phyloP scores from a whole-genome alignment of 805 yeast genomes.

The Candida silvicultrix region DNA sequence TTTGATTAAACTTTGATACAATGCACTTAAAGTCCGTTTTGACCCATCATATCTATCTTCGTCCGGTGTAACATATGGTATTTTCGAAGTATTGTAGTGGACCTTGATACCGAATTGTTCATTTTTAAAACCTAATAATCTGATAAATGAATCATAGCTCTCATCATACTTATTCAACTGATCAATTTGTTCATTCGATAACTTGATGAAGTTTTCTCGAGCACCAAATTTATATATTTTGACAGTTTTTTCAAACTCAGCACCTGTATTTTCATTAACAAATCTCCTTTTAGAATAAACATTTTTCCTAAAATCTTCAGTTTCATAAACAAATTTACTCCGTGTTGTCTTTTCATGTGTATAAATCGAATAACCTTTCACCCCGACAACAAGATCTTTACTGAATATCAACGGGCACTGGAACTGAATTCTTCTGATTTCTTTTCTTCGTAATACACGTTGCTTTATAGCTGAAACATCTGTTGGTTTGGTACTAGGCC shows the following conservation, averaged over 20 bases:
- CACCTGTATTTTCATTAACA: constrained; percentile 36
- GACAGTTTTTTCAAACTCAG: constrained; percentile 29
- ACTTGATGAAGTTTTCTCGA: constrained; percentile 31
- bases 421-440: constrained; percentile 57
- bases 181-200: constrained; percentile 30
- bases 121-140: constrained; percentile 62
- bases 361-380: constrained; percentile 66
- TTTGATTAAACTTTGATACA: constrained; percentile 53
- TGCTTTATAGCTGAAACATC: constrained; percentile 36
- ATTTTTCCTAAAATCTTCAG: constrained; percentile 42
- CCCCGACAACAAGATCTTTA: constrained; percentile 50
- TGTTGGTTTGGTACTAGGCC: constrained; percentile 37
- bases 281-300: constrained; percentile 42
- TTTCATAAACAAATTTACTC: constrained; percentile 47
- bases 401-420: constrained; percentile 54
- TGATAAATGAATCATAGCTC: constrained; percentile 41
- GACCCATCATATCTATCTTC: constrained; percentile 57
- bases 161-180: constrained; percentile 28
- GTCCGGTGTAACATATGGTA: constrained; percentile 66
- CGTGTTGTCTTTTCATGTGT: constrained; percentile 45
- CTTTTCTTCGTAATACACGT: constrained; percentile 49
- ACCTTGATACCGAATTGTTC: constrained; percentile 36
- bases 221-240: constrained; percentile 39
- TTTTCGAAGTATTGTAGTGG: constrained; percentile 44
- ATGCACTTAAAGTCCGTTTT: constrained; percentile 54